Percentiles rank a stretch among this genome's conserved stretches.
Evolutionary conservation across 2,329 filamentous ascomycete genomes (phyloP).

Genomic region (Fusarium chaquense): DNA sequence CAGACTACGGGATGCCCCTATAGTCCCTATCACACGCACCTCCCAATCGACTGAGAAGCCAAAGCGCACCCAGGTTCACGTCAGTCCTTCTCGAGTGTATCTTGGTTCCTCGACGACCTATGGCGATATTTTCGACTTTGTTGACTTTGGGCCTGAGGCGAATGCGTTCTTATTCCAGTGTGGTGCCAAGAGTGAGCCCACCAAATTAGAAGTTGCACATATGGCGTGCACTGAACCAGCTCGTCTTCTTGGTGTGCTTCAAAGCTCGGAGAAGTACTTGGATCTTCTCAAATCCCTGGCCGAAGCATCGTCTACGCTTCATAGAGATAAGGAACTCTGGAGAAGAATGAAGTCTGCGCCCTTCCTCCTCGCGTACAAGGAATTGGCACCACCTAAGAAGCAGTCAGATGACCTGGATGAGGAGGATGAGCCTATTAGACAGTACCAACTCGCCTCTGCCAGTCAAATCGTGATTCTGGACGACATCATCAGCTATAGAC

Average conservation of each 20-base stretch:
- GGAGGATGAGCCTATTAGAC: constrained; percentile 74
- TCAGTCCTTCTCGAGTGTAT: constrained; percentile 81
- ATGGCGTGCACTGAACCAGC: constrained; percentile 88
- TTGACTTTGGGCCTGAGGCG: constrained; percentile 89
- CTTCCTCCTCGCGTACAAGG: constrained; percentile 86
- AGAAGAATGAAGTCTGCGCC: constrained; percentile 78
- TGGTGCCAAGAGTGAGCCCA: constrained; percentile 92
- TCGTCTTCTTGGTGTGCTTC: constrained; percentile 81
- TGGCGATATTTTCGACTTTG: constrained; percentile 94
- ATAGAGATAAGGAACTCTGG: constrained; percentile 82
- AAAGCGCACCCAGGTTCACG: constrained; percentile 49
- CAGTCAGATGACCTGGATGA: constrained; percentile 67
- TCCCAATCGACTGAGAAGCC: constrained; percentile 57
- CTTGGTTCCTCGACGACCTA: constrained; percentile 79
- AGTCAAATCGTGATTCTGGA: constrained; percentile 82
- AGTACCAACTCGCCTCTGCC: constrained; percentile 82
- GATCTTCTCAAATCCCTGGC: constrained; percentile 84
- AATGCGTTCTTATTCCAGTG: constrained; percentile 90
- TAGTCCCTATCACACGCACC: constrained; percentile 74
- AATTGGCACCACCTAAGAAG: constrained; percentile 66
- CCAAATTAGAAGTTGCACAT: constrained; percentile 83
- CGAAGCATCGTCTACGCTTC: constrained; percentile 76
- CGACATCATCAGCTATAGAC: constrained; percentile 87
- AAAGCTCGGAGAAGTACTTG: constrained; percentile 87
- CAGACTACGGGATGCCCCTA: constrained; percentile 71